Evolutionary conservation across 257 asterid genomes (phyloP), one percentile per base, ranked within the genome.

Genomic region (Lycium ferocissimum): DNA sequence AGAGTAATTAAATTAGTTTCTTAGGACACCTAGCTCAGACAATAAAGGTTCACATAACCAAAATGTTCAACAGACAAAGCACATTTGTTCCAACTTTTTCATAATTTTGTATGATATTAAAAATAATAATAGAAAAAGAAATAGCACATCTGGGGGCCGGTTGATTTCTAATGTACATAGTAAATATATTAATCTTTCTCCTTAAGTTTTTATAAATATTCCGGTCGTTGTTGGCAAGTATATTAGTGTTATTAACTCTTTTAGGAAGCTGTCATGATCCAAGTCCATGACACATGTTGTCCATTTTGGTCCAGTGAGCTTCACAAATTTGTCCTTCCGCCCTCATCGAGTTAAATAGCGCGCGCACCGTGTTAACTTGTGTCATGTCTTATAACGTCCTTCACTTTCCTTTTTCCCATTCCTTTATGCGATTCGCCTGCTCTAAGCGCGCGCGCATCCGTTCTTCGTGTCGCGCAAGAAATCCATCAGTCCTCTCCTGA

Each of bases 11-110:
- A 62, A 62, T 62, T 62, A 62, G 5, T 62, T 20, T 37, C 12
- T 7, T 2, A 7, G 13, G 12, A n/a, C n/a, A 57, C 1, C 35
- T 6, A 59, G 66, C 2, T 9, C 17, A 71, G 57, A 47, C 37
- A 72, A 45, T 45, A 45, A 72, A 72, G 80, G 58, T 72, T 38
- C 80, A 43, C 80, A 45, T 72, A 45, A 45, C 80, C 7, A 72
- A 72, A 45, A 5, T 45, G 58, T 45, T 72, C 2, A 6, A 43
- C 1, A 72, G n/a, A 11, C 58, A 45, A 72, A 11, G 59, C 58
- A 72, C 56, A 72, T 45, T n/a, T 47, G 58, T 10, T 58, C 80
- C 18, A 72, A 72, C 38, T 45, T 71, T 45, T 72, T 72, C 79
- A 45, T 72, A 45, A 43, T 1, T 45, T 45, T n/a, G 58, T 70